Evolutionary conservation across 768 basidiomycete genomes (phyloP).

Genomic region (Hericium erinaceus): DNA sequence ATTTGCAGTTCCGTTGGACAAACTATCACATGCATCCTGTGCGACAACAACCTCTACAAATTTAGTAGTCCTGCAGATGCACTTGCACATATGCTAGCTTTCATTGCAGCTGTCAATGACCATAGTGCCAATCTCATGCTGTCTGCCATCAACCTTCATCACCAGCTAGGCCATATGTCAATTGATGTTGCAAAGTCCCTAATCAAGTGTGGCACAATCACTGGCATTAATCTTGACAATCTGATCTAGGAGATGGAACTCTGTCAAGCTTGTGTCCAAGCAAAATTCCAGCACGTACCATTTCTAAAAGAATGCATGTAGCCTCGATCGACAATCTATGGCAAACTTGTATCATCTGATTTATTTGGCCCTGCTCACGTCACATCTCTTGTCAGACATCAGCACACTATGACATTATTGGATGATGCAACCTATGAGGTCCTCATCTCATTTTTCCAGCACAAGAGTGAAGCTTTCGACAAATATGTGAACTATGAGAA

Average conservation of each 20-base stretch:
- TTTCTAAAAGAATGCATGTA: neutral
- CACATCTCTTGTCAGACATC: neutral
- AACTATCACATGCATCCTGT: neutral
- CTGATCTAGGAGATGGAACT: neutral
- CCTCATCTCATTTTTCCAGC: neutral
- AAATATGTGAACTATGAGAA: neutral
- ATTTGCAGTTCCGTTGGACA: neutral
- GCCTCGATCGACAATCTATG: neutral
- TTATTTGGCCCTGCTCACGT: neutral
- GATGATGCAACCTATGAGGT: neutral
- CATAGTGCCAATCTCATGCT: too few species aligned
- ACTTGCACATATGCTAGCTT: neutral
- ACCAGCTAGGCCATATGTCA: neutral
- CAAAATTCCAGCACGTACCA: neutral
- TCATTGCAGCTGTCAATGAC: neutral
- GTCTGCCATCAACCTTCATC: too few species aligned
- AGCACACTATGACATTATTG: neutral
- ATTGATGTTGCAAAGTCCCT: neutral
- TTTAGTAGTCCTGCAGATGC: neutral
- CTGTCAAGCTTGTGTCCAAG: neutral
- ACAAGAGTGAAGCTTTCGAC: neutral
- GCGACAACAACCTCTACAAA: neutral
- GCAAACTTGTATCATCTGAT: neutral
- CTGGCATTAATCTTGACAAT: neutral
- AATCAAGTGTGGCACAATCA: neutral